These are phyloP conservation scores for Dalbergia oliveri DNA, from an alignment of 306 rosid genomes.

Conservation along the genomic window DNA sequence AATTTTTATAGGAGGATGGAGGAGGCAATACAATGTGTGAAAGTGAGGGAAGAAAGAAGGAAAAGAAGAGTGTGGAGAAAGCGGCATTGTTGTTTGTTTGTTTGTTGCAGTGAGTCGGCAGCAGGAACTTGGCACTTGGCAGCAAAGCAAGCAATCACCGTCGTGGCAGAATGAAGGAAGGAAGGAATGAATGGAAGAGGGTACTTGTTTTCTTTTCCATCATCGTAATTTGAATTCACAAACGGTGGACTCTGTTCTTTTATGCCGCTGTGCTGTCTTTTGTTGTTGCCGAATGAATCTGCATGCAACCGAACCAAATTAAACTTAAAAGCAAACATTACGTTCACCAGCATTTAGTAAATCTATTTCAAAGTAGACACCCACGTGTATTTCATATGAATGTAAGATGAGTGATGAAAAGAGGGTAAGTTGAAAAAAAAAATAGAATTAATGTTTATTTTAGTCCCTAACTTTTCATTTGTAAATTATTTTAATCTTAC, in stretches of 20 bases:
- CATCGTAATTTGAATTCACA: neutral
- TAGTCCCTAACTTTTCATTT: too few relatives aligned
- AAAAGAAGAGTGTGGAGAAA: slow-evolving; percentile 25
- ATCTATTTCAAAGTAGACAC: too few relatives aligned
- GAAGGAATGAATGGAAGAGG: too few relatives aligned
- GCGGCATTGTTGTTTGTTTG: slow-evolving; percentile 25
- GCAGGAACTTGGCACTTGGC: slow-evolving; percentile 39
- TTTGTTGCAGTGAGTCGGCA: neutral
- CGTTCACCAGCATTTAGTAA: too few relatives aligned
- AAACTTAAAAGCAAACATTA: neutral
- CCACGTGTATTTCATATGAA: too few relatives aligned
- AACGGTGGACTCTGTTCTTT: slow-evolving; percentile 39
- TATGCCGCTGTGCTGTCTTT: neutral
- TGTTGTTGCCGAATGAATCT: neutral
- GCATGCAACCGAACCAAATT: neutral
- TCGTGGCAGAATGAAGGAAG: too few relatives aligned
- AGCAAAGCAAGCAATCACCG: too few relatives aligned
- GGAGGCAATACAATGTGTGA: neutral
- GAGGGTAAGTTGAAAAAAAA: too few relatives aligned
- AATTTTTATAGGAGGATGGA: neutral
- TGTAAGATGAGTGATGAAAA: too few relatives aligned
- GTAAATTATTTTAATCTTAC: too few relatives aligned
- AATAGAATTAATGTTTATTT: too few relatives aligned
- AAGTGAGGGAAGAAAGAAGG: neutral
- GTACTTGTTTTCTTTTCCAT: too few relatives aligned